phyloP scores from a whole-genome alignment of 2,329 filamentous ascomycete species.

The Pseudogymnoascus sp. region DNA sequence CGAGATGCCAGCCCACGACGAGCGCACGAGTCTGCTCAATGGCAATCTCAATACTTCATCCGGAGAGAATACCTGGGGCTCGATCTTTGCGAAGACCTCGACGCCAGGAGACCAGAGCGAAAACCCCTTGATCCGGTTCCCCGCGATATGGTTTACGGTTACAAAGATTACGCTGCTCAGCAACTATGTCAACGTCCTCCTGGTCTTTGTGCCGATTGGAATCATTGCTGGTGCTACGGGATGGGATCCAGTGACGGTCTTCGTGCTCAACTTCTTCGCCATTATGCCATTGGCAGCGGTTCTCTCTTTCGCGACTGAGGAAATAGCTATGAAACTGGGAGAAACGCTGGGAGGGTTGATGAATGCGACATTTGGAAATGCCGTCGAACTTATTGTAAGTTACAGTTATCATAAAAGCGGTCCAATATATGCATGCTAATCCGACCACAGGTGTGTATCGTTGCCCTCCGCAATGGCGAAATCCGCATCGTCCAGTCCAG shows the following conservation, averaged over 20 bases:
- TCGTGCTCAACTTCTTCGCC: conserved; percentile 51
- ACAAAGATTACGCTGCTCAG: conserved; percentile 29
- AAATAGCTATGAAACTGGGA: conserved; percentile 45
- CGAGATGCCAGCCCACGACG: conserved; percentile 17
- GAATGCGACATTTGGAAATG: conserved; percentile 43
- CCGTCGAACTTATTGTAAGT: conserved; percentile 49
- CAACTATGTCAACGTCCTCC: conserved; percentile 62
- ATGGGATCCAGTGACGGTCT: conserved; percentile 46
- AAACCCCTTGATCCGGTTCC: conserved; percentile 23
- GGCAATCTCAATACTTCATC: conserved; percentile 16
- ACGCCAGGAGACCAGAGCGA: conserved; percentile 25
- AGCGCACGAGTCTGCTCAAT: conserved; percentile 22
- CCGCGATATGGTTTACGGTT: conserved; percentile 22
- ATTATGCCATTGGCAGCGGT: conserved; percentile 48
- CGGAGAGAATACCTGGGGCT: conserved; percentile 13
- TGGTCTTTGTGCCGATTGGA: conserved; percentile 70
- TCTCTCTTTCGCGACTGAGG: conserved; percentile 49
- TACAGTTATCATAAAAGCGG: conserved; percentile 2
- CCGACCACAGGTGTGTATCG: conserved; percentile 69
- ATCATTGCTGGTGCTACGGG: conserved; percentile 53
- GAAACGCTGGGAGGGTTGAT: conserved; percentile 49
- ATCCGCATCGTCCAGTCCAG: conserved; percentile 96
- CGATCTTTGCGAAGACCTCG: conserved; percentile 20
- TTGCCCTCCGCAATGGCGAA: conserved; percentile 75
- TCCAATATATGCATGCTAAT: background rate